Conservation (phyloP, 192 early-diverging fungal species). For the Umbelopsis sp. region DNA sequence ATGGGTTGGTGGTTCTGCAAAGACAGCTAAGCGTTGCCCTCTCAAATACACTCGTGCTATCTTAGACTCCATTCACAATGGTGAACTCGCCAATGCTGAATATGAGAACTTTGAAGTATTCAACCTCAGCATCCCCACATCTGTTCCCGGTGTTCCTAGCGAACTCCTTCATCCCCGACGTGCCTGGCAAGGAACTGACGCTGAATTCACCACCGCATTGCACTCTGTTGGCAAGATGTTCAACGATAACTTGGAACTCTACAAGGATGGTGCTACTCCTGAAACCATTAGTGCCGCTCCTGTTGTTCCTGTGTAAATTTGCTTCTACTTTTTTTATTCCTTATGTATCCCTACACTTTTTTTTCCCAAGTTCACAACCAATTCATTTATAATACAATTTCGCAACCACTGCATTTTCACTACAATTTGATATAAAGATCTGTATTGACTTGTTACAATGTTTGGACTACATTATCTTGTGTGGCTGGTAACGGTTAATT, state of each 20-base stretch:
- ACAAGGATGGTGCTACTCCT: constrained; percentile 72
- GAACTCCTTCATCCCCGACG: constrained; percentile 86
- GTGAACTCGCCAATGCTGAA: constrained; percentile 83
- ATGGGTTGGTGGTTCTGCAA: constrained; percentile 94
- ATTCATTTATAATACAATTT: not conserved
- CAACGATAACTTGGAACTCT: constrained; percentile 88
- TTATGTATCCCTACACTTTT: constrained; percentile 2
- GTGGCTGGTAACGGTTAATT: too few relatives aligned
- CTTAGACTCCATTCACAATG: constrained; percentile 95
- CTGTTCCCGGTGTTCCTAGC: constrained; percentile 72
- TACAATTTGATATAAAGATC: not conserved
- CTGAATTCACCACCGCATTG: constrained; percentile 65
- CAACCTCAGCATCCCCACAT: constrained; percentile 84
- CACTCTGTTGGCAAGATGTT: constrained; percentile 83
- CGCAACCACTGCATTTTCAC: not conserved
- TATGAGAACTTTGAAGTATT: constrained; percentile 89
- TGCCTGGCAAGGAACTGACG: constrained; percentile 80
- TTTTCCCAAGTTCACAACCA: not conserved
- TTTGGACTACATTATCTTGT: not conserved
- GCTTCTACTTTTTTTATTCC: not conserved
- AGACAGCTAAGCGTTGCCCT: constrained; percentile 86
- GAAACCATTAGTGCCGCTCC: constrained; percentile 78
- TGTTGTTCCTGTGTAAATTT: constrained; percentile 39
- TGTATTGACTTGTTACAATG: not conserved
- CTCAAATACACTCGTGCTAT: constrained; percentile 98